Conservation (phyloP, 1,284 basidiomycete species). For the Leccinum griseonigrum region DNA sequence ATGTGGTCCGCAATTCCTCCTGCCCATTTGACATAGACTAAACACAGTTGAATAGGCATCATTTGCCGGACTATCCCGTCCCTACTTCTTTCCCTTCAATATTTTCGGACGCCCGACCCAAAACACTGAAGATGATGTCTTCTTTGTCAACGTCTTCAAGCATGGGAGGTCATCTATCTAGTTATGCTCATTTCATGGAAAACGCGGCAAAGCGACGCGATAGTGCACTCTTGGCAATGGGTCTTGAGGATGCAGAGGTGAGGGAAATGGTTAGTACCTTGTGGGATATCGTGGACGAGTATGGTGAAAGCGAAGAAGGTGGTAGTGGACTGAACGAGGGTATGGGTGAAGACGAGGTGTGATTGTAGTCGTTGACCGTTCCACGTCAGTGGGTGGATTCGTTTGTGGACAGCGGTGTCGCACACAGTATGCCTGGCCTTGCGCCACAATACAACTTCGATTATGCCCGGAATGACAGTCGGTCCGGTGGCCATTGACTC, state of each 20-base stretch:
- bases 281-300: conserved; percentile 50
- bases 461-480: not conserved
- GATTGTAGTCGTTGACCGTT: not conserved
- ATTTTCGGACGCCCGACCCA: conserved; percentile 26
- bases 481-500: not conserved
- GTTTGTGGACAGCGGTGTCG: not conserved
- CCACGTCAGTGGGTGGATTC: not conserved
- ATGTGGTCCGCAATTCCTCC: conserved; percentile 31
- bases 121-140: conserved; percentile 25
- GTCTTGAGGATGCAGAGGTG: conserved; percentile 48
- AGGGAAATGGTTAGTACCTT: conserved; percentile 49
- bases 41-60: conserved; percentile 33
- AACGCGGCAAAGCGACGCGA: conserved; percentile 31
- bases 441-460: not conserved
- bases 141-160: conserved; percentile 27
- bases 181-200: conserved; percentile 46
- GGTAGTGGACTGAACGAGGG: conserved; percentile 19
- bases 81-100: conserved; percentile 50
- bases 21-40: not conserved
- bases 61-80: conserved; percentile 46
- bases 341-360: conserved; percentile 31
- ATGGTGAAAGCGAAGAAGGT: conserved; percentile 30
- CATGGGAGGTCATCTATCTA: conserved; percentile 37
- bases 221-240: conserved; percentile 27
- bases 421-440: not conserved